Evolutionary conservation across 352 stramenopile genomes (phyloP).

Genomic region (Pythium folliculosum): DNA sequence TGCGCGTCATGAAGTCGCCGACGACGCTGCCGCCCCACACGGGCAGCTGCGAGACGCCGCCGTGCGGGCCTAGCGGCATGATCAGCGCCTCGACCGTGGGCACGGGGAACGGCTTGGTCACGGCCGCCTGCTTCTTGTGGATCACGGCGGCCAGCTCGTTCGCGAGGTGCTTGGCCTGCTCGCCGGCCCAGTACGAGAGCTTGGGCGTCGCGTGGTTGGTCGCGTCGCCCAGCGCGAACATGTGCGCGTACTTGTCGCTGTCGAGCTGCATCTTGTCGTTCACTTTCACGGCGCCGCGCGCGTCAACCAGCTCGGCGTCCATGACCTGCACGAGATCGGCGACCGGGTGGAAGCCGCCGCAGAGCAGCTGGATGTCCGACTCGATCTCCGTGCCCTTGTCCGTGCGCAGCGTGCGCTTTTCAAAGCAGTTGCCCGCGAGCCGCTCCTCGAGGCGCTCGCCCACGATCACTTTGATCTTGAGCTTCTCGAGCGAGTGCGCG

Average conservation of each 20-base stretch:
- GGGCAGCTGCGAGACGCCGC: constrained; percentile 35
- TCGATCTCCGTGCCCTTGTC: constrained; percentile 55
- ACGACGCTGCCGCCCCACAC: constrained; percentile 30
- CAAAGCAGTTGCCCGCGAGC: constrained; percentile 38
- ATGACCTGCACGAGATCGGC: constrained; percentile 35
- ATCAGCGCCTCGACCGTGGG: constrained; percentile 26
- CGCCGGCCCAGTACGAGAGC: constrained; percentile 39
- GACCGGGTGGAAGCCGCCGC: constrained; percentile 41
- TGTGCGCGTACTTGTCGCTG: constrained; percentile 40
- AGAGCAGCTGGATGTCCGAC: constrained; percentile 60
- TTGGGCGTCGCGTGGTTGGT: constrained; percentile 53
- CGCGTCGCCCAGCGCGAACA: constrained; percentile 55
- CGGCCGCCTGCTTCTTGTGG: constrained; percentile 38
- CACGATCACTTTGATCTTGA: constrained; percentile 57
- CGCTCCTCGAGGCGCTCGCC: constrained; percentile 50
- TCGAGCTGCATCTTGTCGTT: constrained; percentile 52
- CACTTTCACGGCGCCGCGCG: constrained; percentile 44
- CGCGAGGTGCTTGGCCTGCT: constrained; percentile 48
- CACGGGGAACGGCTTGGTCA: constrained; percentile 40
- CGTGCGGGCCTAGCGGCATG: constrained; percentile 32
- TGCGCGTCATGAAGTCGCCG: constrained; percentile 32
- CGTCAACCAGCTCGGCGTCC: constrained; percentile 38
- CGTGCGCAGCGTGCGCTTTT: constrained; percentile 42
- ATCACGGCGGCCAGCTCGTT: constrained; percentile 39
- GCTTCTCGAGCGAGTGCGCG: constrained; percentile 30